Evolutionary conservation across 805 yeast species (phyloP).

Genomic region (Wickerhamiella parazyma): DNA sequence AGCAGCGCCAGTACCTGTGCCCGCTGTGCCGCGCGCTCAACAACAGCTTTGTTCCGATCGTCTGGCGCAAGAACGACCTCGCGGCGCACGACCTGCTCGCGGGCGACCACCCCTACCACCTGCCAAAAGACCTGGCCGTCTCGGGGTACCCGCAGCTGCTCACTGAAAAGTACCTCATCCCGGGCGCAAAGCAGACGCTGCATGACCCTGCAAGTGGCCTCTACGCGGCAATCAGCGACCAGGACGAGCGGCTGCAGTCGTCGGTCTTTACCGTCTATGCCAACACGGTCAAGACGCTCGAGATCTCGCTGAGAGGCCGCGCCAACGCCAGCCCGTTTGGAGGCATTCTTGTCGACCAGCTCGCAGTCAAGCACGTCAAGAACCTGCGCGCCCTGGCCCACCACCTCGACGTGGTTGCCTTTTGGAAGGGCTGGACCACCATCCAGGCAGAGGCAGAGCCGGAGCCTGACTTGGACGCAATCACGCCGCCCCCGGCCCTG

Average conservation of each 20-base stretch:
- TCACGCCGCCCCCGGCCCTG: constrained; percentile 1
- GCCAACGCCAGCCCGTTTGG: constrained; percentile 21
- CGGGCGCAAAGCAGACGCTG: background rate
- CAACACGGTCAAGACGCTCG: constrained; percentile 7
- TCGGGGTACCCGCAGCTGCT: background rate
- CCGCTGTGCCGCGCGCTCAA: constrained; percentile 83
- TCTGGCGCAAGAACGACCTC: constrained; percentile 39
- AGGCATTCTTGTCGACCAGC: constrained; percentile 38
- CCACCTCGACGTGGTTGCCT: constrained; percentile 13
- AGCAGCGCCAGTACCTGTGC: constrained; percentile 64
- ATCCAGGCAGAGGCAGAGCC: too few species aligned
- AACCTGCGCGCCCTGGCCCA: constrained; percentile 17
- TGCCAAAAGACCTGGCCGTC: background rate
- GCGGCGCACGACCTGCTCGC: background rate
- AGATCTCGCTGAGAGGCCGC: constrained; percentile 17
- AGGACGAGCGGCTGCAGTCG: background rate
- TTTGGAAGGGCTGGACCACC: too few species aligned
- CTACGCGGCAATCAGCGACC: background rate
- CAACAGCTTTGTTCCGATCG: constrained; percentile 68
- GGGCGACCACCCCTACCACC: background rate
- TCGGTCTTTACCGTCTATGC: background rate
- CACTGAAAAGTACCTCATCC: background rate
- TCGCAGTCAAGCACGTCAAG: constrained; percentile 14
- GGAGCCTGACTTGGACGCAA: too few species aligned
- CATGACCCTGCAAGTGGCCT: background rate